A percentile compares a stretch with the other conserved stretches of the same genome.
phyloP scores from a whole-genome alignment of 2,329 filamentous ascomycete genomes.

The Fusarium siculi region DNA sequence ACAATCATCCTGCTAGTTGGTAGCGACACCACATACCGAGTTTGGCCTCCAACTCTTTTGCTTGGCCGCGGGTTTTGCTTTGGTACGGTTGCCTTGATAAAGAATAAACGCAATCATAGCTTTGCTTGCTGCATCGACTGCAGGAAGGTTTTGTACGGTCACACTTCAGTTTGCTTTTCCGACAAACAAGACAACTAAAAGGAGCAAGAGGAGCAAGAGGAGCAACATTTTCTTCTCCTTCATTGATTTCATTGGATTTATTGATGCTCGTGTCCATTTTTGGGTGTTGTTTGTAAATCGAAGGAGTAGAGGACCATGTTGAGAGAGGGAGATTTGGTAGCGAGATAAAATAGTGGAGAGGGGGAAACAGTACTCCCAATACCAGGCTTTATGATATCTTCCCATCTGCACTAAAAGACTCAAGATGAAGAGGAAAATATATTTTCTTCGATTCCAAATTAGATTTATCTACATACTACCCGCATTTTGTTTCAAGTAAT shows the following conservation, averaged over 20 bases:
- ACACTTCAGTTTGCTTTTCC: constrained; percentile 18
- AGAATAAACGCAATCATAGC: constrained; percentile 13
- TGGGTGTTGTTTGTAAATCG: neutral
- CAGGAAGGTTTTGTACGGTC: constrained; percentile 9
- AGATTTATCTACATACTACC: neutral
- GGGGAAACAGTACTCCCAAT: neutral
- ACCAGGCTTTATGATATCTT: neutral
- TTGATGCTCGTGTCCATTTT: neutral
- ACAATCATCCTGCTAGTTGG: neutral
- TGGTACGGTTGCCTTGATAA: constrained; percentile 7
- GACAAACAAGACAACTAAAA: constrained; percentile 17
- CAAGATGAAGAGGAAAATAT: neutral
- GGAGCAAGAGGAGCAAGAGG: neutral
- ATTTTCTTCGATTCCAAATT: too few species aligned
- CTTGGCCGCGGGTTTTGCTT: neutral
- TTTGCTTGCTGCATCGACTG: constrained; percentile 14
- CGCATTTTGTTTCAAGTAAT: neutral
- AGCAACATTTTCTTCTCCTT: neutral
- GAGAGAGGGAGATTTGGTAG: neutral
- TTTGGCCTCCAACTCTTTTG: constrained; percentile 7
- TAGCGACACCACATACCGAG: neutral
- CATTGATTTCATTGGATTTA: accelerated
- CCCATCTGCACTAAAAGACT: neutral
- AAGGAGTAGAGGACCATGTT: neutral
- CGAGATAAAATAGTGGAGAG: constrained; percentile 7